phyloP scores from a whole-genome alignment of 148 eudicot species.

The Simmondsia chinensis region DNA sequence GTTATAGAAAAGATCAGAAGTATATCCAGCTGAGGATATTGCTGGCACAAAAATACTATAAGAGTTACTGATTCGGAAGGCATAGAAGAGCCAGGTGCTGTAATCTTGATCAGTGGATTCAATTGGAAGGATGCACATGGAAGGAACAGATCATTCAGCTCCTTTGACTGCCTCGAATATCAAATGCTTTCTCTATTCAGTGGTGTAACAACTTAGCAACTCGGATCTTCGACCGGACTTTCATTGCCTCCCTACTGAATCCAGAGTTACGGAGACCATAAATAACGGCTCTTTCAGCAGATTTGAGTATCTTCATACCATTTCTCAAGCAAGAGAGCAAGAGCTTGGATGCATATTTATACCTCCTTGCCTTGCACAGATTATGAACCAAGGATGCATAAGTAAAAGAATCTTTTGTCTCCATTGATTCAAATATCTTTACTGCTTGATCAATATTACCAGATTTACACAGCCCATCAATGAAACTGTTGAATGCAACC shows the following conservation, averaged over 20 bases:
- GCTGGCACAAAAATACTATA: no score
- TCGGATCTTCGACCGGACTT: constrained; percentile 38
- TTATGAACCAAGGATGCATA: constrained; percentile 77
- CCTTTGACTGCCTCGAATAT: no score
- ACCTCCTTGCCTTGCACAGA: constrained; percentile 68
- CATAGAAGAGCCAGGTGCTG: no score
- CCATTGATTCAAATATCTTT: constrained; percentile 55
- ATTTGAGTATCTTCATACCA: constrained; percentile 41
- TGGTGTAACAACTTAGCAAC: constrained; percentile 28
- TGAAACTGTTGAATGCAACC: constrained; percentile 59
- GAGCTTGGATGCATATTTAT: constrained; percentile 54
- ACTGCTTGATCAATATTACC: constrained; percentile 52
- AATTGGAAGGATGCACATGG: no score
- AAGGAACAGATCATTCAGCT: no score
- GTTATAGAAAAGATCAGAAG: no score
- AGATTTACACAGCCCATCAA: constrained; percentile 58
- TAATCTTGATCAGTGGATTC: no score
- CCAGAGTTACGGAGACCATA: constrained; percentile 48
- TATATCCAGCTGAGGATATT: no score
- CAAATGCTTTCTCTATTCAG: no score
- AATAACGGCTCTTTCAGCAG: constrained; percentile 63
- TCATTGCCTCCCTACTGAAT: constrained; percentile 27
- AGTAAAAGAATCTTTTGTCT: constrained; percentile 68
- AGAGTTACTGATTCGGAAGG: no score
- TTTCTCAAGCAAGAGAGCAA: constrained; percentile 57